Evolutionary conservation across 2,329 filamentous ascomycete species (phyloP).

Genomic region (Dothideomycetes sp.): DNA sequence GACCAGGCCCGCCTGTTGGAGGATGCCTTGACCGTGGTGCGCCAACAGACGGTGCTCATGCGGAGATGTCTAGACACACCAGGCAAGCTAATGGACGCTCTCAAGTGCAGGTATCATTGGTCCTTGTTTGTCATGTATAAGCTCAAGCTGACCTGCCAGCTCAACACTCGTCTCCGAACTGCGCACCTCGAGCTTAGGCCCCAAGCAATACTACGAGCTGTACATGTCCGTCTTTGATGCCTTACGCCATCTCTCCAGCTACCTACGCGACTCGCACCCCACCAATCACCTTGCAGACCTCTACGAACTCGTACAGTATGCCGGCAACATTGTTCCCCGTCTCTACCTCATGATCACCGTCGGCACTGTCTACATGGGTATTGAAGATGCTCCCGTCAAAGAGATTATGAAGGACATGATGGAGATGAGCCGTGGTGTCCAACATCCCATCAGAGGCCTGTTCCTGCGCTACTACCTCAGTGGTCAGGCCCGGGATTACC

Average conservation of each 20-base stretch:
- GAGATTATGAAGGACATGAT: conserved; percentile 99
- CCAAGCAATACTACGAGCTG: conserved; percentile 98
- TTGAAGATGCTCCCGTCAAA: conserved; percentile 95
- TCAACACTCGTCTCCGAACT: conserved; percentile 98
- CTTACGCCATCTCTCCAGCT: conserved; percentile 87
- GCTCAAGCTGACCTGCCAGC: conserved; percentile 39
- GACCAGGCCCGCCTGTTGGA: conserved; percentile 79
- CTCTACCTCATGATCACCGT: conserved; percentile 99
- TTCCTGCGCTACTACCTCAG: conserved; percentile 95
- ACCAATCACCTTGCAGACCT: conserved; percentile 96
- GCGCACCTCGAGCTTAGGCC: conserved; percentile 90
- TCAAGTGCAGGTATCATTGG: conserved; percentile 85
- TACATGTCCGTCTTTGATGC: conserved; percentile 99
- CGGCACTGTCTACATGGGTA: conserved; percentile 97
- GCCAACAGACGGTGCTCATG: conserved; percentile 95
- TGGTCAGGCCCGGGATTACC: conserved; percentile 80
- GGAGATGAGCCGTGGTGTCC: conserved; percentile 98
- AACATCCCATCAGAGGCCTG: conserved; percentile 89
- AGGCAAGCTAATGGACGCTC: conserved; percentile 97
- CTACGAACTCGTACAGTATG: conserved; percentile 96
- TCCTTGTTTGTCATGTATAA: neutral
- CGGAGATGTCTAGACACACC: conserved; percentile 94
- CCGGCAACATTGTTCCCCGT: conserved; percentile 91
- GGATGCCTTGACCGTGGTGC: conserved; percentile 91
- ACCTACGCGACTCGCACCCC: conserved; percentile 93